Base-by-base conservation (phyloP, 2,329 filamentous ascomycete species). In the Trichoderma sp. region DNA sequence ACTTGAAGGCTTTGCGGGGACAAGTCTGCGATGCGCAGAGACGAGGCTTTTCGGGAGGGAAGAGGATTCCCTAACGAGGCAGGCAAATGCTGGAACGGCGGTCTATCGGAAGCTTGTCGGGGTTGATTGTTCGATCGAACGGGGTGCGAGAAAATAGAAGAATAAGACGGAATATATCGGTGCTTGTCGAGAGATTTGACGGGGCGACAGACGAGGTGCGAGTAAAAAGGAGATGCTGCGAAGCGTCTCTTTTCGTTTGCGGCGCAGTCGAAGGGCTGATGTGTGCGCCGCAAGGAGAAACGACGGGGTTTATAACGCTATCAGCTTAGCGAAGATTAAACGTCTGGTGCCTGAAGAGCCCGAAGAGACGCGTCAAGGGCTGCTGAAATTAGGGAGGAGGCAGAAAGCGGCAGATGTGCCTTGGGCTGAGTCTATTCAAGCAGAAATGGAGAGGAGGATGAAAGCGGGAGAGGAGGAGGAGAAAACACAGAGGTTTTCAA, bases 1-100 rank as follows among this genome's bases (percentile, higher is more conserved):
- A 96, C 88, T 96, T 96, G 92, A 87, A 90, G 87, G 86, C 87
- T 80, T 57, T 57, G 7, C 24, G 54, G 45, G 50, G 14, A 17
- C 21, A 41, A 63, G 50, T 60, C 43, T 54, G 57, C 34, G 64
- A 61, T 61, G 21, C 52, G 51, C 48, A 45, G 58, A 39, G 28
- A n/a, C 50, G 48, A 61, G 30, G 47, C 44, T 44, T 43, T 52
- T 52, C 34, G 30, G 30, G 28, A n/a, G 43, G 34, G 34, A 14
- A 14, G 12, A 5, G 34, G 34, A 39, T 39, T 39, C 58, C 58
- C 58, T 44, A 17, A 24, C 47, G 50, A 39, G 10, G 41, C 34
- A 14, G 50, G 24, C 24, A 12, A 14, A 39, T 9, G 41, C n/a
- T 19, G 19, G 30, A 30, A 26, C 24, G 52, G 17, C 26, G 28